Evolutionary conservation across 148 eudicot species (phyloP), one percentile per base, ranked within the genome.

Genomic region (Chenopodium quinoa): DNA sequence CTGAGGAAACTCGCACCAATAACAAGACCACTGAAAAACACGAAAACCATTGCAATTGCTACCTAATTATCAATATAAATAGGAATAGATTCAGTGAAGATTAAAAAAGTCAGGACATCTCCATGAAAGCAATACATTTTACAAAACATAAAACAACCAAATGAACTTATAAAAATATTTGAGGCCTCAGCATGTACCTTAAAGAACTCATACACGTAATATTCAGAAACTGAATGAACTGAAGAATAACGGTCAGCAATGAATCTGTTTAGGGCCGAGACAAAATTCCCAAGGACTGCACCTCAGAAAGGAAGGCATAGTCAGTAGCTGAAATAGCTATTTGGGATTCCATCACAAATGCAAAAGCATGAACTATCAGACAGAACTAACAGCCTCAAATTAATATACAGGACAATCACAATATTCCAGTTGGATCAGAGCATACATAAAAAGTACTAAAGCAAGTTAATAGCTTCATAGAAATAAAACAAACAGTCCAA

Each of bases 201-300:
- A 81, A 86, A 92, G 83, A 90, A 93, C 86, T 93, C 98, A 29
- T 93, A 92, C 22, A 93, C 94, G 25, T 93, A 88, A 83, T 93
- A 93, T 76, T 93, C 98, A 4, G 98, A 93, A 27, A 93, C 87
- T 1, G 90, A 86, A 71, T 92, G 98, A 60, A 82, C 85, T 14
- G 86, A 85, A 47, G 92, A 88, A 87, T 93, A 93, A 5, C 89
- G 94, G 81, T 91, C 98, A 19, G 91, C 90, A 76, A 93, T 85
- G 76, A 93, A 93, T 83, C 87, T 81, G 81, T 93, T 93, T 52
- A 93, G 85, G 74, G 98, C 96, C 22, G 98, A 92, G 62, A 93
- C 85, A 64, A 93, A 93, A 91, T 89, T 91, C 64, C 96, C 98
- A 48, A 93, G 94, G 84, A 93, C 98, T 93, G 94, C 87, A 81